phyloP scores from a whole-genome alignment of 148 eudicot genomes.

The Camellia granthamiana region DNA sequence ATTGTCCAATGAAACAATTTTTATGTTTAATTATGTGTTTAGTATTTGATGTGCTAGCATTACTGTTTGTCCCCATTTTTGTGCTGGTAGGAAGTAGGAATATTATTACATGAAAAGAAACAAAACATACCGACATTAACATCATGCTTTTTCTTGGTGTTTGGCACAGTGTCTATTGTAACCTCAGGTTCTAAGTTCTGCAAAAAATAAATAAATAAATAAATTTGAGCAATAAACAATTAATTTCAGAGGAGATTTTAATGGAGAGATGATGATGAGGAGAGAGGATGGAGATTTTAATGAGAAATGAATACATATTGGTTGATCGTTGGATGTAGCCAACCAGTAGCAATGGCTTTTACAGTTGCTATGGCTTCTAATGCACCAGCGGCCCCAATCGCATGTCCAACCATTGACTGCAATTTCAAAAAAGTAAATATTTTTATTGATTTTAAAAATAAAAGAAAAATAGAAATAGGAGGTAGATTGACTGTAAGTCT shows the following conservation, averaged over 20 bases:
- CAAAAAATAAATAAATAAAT: background rate
- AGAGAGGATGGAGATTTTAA: background rate
- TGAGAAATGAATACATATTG: constrained; percentile 13
- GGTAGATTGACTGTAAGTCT: no score
- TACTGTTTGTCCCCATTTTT: no score
- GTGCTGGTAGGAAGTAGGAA: background rate
- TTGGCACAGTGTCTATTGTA: constrained; percentile 58
- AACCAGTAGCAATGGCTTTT: constrained; percentile 19
- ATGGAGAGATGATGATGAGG: background rate
- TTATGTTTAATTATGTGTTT: background rate
- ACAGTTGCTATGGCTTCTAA: constrained; percentile 26
- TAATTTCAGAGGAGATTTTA: no score
- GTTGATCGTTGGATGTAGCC: constrained; percentile 27
- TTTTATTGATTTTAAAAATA: background rate
- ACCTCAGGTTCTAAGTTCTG: constrained; percentile 56
- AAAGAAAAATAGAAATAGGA: background rate
- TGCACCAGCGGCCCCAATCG: constrained; percentile 21
- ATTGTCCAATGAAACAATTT: background rate
- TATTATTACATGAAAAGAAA: no score
- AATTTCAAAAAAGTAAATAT: constrained; percentile 4
- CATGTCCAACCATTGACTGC: constrained; percentile 29
- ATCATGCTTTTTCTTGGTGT: constrained; percentile 49
- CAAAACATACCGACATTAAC: constrained; percentile 49
- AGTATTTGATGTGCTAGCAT: no score
- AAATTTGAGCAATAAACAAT: background rate